A percentile compares a stretch with the other conserved stretches of the same genome.
Conservation (phyloP, 1,139 yeast genomes). For the Magnusiomyces sp. region DNA sequence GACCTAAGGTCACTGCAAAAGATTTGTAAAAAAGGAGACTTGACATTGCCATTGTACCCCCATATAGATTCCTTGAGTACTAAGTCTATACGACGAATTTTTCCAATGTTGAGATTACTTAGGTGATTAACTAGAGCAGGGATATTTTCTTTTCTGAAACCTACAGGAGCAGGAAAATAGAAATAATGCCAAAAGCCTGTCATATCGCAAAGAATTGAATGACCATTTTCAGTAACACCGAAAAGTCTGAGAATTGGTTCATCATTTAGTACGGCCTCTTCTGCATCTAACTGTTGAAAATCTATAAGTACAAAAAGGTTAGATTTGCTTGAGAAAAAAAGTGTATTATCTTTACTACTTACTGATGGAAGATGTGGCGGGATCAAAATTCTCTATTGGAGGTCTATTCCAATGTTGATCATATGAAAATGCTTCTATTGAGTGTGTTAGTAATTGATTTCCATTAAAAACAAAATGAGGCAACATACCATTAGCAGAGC, state of each 20-base stretch:
- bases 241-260: slow-evolving; percentile 71
- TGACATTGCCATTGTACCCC: slow-evolving; percentile 80
- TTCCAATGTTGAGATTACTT: slow-evolving; percentile 23
- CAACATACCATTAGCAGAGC: slow-evolving; percentile 16
- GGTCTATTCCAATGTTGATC: slow-evolving; percentile 62
- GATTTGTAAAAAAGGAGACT: slow-evolving; percentile 73
- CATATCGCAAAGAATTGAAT: slow-evolving; percentile 83
- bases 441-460: not conserved
- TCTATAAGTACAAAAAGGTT: slow-evolving; percentile 20
- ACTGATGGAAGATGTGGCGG: slow-evolving; percentile 42
- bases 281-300: slow-evolving; percentile 94
- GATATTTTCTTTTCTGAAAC: slow-evolving; percentile 52
- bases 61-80: slow-evolving; percentile 75
- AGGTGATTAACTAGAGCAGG: slow-evolving; percentile 42
- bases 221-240: slow-evolving; percentile 82
- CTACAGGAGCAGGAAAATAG: slow-evolving; percentile 85
- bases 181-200: slow-evolving; percentile 85
- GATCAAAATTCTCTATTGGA: slow-evolving; percentile 42
- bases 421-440: slow-evolving; percentile 18
- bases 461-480: not conserved
- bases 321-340: not conserved
- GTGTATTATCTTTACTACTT: slow-evolving; percentile 2
- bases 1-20: slow-evolving; percentile 55
- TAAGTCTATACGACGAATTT: slow-evolving; percentile 48
- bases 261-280: slow-evolving; percentile 48